Percentiles rank a stretch among this genome's conserved stretches.
Conservation (phyloP, 2,329 filamentous ascomycete species). For the Cyanodermella asteris region DNA sequence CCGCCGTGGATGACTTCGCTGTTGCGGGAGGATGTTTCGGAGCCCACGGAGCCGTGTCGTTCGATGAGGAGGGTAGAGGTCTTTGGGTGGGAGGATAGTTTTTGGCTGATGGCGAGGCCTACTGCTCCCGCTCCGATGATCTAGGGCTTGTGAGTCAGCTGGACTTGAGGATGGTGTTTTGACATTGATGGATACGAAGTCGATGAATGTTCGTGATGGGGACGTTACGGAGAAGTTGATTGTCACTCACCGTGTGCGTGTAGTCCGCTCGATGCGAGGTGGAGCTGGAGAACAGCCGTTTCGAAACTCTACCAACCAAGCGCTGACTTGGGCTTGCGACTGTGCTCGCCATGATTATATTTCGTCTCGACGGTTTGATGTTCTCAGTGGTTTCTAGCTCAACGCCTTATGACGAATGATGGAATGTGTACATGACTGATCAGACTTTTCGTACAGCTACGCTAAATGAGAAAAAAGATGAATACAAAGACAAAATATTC, state of each 20-base stretch:
- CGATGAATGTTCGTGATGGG: too few species aligned
- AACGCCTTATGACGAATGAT: too few species aligned
- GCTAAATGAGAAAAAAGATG: too few species aligned
- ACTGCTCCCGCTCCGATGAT: conserved; percentile 52
- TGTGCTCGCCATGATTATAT: too few species aligned
- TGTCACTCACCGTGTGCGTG: conserved; percentile 33
- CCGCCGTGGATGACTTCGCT: conserved; percentile 92
- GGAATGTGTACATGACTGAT: too few species aligned
- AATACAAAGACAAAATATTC: too few species aligned
- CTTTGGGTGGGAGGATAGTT: conserved; percentile 38
- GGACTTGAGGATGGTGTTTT: neutral
- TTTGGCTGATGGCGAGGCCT: conserved; percentile 56
- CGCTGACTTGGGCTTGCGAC: too few species aligned
- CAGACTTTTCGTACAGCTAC: too few species aligned
- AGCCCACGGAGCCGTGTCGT: conserved; percentile 52
- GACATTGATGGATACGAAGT: conserved; percentile 1
- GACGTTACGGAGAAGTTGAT: too few species aligned
- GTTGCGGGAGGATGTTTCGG: conserved; percentile 75
- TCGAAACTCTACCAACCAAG: too few species aligned
- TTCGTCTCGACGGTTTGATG: too few species aligned
- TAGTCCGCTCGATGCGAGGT: conserved; percentile 29
- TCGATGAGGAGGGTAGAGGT: conserved; percentile 60
- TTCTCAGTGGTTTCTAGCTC: too few species aligned
- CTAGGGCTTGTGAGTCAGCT: conserved; percentile 11
- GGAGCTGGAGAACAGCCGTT: conserved; percentile 20